phyloP scores from a whole-genome alignment of 1,284 basidiomycete species.

The Microbotryum lychnidis-dioicae region DNA sequence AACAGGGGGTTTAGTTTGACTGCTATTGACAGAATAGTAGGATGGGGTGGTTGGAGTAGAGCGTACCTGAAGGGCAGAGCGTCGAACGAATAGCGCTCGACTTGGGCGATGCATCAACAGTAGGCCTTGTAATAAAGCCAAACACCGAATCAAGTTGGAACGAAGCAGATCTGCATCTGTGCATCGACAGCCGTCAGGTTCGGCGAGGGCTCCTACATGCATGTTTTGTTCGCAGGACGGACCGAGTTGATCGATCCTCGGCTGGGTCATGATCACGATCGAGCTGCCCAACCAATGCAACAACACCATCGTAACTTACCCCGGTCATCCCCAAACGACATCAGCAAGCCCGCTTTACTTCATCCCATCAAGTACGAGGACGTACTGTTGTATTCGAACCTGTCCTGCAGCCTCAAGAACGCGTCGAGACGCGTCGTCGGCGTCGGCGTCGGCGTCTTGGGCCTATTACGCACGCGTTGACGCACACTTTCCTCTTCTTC shows the following conservation, averaged over 20 bases:
- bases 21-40: too few species aligned
- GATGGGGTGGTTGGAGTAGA: not conserved
- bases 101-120: conserved; percentile 58
- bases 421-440: conserved; percentile 39
- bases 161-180: conserved; percentile 44
- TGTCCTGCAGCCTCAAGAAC: conserved; percentile 60
- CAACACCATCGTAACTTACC: conserved; percentile 15
- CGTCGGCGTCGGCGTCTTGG: not conserved
- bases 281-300: conserved; percentile 24
- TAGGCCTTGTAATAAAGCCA: conserved; percentile 71
- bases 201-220: conserved; percentile 35
- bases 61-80: conserved; percentile 61
- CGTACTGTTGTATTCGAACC: conserved; percentile 68
- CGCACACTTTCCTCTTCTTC: too few species aligned
- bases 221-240: conserved; percentile 53
- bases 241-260: not conserved
- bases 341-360: too few species aligned
- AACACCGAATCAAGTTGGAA: conserved; percentile 42
- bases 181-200: conserved; percentile 9
- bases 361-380: not conserved
- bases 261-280: not conserved
- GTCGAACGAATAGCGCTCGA: conserved; percentile 61
- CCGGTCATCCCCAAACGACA: too few species aligned
- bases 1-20: too few species aligned
- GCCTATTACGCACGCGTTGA: too few species aligned